Conservation (phyloP, 2,329 filamentous ascomycete species). For the Ophiostoma sp. region DNA sequence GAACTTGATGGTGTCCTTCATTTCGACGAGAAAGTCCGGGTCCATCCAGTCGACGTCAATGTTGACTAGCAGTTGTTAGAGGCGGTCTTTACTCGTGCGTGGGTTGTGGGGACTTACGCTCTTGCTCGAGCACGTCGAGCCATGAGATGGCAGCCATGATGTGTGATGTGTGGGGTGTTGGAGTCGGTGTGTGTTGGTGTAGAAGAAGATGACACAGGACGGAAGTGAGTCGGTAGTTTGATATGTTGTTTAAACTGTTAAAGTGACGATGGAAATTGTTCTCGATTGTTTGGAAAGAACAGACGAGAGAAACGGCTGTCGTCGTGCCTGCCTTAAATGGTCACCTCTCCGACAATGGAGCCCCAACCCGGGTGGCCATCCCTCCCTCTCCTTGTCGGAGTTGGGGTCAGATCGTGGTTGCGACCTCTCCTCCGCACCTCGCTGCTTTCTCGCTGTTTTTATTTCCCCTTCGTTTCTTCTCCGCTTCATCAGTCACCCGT, state of each 20-base stretch:
- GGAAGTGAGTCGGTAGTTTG: background rate
- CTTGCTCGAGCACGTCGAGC: slow-evolving; percentile 47
- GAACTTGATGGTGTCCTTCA: slow-evolving; percentile 40
- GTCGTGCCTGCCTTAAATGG: background rate
- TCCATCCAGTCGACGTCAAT: slow-evolving; percentile 56
- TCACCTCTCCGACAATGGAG: background rate
- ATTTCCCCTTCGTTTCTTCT: background rate
- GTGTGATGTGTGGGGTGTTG: background rate
- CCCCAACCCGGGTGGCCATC: background rate
- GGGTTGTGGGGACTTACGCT: slow-evolving; percentile 35
- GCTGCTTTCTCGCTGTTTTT: background rate
- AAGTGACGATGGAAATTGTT: background rate
- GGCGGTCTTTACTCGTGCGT: background rate
- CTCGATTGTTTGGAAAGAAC: background rate
- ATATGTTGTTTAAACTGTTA: background rate
- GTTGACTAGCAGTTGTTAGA: slow-evolving; percentile 41
- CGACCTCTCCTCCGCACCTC: background rate
- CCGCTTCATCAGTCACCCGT: background rate
- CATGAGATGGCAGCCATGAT: slow-evolving; percentile 37
- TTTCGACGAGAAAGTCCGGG: slow-evolving; percentile 46
- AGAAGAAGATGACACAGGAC: background rate
- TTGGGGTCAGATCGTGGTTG: background rate
- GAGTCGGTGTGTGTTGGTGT: background rate
- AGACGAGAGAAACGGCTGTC: background rate
- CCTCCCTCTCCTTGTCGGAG: background rate